Conservation (phyloP, 306 rosid species). For the Vachellia pachyceras region DNA sequence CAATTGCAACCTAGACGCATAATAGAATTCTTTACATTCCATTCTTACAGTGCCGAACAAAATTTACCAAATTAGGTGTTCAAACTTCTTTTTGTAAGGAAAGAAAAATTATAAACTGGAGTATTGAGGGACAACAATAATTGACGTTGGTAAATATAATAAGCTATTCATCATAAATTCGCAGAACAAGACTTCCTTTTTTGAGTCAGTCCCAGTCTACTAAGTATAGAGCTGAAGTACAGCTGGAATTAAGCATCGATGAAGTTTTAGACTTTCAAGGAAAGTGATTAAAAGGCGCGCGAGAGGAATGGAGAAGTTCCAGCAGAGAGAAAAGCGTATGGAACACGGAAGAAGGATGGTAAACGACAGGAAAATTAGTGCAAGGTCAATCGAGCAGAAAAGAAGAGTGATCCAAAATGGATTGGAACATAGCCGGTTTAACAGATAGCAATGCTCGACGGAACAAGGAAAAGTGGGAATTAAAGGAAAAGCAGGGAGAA, state of each 20-base stretch:
- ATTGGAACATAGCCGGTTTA: not conserved
- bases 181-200: not conserved
- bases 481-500: not conserved
- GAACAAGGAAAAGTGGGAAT: not conserved
- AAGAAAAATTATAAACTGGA: not conserved
- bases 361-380: not conserved
- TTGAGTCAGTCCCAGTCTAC: not conserved
- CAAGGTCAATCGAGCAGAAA: not conserved
- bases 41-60: not conserved
- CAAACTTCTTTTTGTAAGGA: not conserved
- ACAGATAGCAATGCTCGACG: not conserved
- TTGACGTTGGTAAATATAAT: not conserved
- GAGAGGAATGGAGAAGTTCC: not conserved
- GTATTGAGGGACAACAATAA: not conserved
- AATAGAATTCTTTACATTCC: not conserved
- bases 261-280: not conserved
- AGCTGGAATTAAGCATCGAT: not conserved
- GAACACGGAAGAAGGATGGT: not conserved
- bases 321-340: not conserved
- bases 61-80: not conserved
- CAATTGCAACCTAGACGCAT: conserved; percentile 63
- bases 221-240: not conserved
- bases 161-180: not conserved
- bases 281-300: not conserved
- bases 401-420: not conserved